These are phyloP conservation scores for Cercis canadensis DNA, from an alignment of 306 rosid genomes.

Conservation along the genomic window DNA sequence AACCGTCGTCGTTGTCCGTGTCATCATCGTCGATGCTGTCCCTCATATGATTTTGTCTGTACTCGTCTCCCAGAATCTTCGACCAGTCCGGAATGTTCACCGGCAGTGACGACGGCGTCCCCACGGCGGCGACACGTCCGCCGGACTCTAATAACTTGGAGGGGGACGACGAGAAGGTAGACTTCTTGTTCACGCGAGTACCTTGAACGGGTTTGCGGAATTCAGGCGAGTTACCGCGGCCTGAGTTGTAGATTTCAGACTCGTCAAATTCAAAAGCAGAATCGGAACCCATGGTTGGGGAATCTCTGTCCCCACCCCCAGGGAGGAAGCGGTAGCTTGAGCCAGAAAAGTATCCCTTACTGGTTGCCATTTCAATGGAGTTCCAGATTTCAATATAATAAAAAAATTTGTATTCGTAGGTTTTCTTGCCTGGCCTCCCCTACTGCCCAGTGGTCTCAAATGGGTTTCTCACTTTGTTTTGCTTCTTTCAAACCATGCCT, in stretches of 20 bases:
- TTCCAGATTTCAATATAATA: background rate
- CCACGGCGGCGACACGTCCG: conserved; percentile 36
- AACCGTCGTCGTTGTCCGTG: conserved; percentile 36
- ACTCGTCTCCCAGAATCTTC: conserved; percentile 75
- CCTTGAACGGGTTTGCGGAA: conserved; percentile 44
- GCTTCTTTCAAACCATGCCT: conserved; percentile 15
- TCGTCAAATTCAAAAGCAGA: conserved; percentile 77
- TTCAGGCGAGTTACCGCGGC: conserved; percentile 64
- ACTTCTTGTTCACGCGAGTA: conserved; percentile 44
- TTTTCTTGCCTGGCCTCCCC: background rate
- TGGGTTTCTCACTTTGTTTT: conserved; percentile 11
- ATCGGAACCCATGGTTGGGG: conserved; percentile 45
- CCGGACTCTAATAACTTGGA: conserved; percentile 30
- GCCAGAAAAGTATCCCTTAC: conserved; percentile 53
- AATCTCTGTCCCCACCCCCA: conserved; percentile 43
- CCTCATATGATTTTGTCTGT: conserved; percentile 49
- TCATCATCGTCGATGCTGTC: conserved; percentile 36
- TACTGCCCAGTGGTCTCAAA: background rate
- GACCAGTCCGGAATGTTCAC: conserved; percentile 91
- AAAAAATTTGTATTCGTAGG: background rate
- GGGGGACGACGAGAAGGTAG: background rate
- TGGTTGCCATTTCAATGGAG: conserved; percentile 56
- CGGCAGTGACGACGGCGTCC: conserved; percentile 65
- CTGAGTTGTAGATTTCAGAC: conserved; percentile 69
- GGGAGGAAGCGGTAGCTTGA: conserved; percentile 62